Conservation (phyloP, 202 grass and related monocot genomes). For the Brachypodium distachyon region DNA sequence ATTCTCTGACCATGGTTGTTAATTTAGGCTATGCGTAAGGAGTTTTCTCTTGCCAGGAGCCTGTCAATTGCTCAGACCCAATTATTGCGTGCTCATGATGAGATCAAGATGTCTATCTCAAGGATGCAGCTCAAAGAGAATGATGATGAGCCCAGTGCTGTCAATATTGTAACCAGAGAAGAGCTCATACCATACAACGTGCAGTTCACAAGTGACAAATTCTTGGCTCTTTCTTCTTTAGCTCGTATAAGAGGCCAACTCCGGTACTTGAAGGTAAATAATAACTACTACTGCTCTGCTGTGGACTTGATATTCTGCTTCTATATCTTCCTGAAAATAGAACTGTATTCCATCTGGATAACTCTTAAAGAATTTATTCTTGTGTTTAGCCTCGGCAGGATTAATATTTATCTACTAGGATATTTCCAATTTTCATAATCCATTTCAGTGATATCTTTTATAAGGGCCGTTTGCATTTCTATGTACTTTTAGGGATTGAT, state of each 20-base stretch:
- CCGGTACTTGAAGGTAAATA: conserved; percentile 70
- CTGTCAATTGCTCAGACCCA: conserved; percentile 79
- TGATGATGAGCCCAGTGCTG: conserved; percentile 54
- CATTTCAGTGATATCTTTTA: not conserved
- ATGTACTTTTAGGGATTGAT: conserved; percentile 48
- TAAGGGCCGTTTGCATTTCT: conserved; percentile 1
- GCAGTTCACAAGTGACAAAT: conserved; percentile 89
- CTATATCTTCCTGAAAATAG: not conserved
- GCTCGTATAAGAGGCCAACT: conserved; percentile 86
- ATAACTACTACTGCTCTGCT: not conserved
- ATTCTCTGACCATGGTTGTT: conserved; percentile 22
- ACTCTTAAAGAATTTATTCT: not conserved
- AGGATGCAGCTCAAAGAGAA: conserved; percentile 67
- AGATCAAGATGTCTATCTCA: conserved; percentile 93
- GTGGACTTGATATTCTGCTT: conserved; percentile 12
- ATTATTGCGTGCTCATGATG: conserved; percentile 77
- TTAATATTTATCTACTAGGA: not conserved
- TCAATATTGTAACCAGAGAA: conserved; percentile 74
- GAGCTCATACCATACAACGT: conserved; percentile 65
- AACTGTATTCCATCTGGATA: not conserved
- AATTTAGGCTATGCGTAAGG: conserved; percentile 85
- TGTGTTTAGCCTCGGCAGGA: not conserved
- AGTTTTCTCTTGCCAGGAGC: conserved; percentile 78
- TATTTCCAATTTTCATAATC: not conserved
- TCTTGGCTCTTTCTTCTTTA: conserved; percentile 59